Evolutionary conservation across 495 filamentous ascomycete genomes (phyloP), one percentile per base, ranked within the genome.

Genomic region (Penicillium steckii): DNA sequence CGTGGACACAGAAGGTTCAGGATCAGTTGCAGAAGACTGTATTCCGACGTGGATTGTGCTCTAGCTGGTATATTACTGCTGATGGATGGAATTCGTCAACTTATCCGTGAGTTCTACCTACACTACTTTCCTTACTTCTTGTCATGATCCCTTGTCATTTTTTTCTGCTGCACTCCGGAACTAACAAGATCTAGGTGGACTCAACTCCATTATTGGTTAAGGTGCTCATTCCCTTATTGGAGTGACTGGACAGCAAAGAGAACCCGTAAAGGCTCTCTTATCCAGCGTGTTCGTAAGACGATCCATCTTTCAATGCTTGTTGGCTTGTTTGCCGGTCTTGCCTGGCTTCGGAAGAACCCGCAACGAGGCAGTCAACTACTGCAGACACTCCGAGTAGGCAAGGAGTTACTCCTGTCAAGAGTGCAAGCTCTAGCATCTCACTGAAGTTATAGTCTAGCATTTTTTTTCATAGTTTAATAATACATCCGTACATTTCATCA

Each of bases 71-170:
- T 57, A 71, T 68, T 50, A 76, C 69, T 6, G 73, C 71, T 5
- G 69, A 72, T 26, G 83, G 80, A 1, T 86, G 83, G 83, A 85
- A 86, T 45, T 76, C 78, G 2, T 76, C 73, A 3, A 70, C 71
- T 8, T 85, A 85, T 65, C 83, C 83, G 82, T 85, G 65, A 69
- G 78, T 66, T 7, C 27, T 19, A 12, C 35, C 12, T 33, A 29
- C 12, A 13, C 25, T 44, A 18, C 24, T 21, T 22, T 4, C 23
- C 26, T n/a, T 4, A 30, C 17, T 25, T 37, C 22, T 12, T 15
- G 15, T 9, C 8, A 23, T 40, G 37, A 4, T 23, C 3, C 22
- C 12, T 24, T 13, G 5, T 9, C 12, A 1, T 8, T 23, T 13
- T 6, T 4, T 37, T 29, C 18, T 15, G 47, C 44, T 62, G 8